Percentiles rank a stretch among this genome's conserved stretches.
These are phyloP conservation scores for Caryocar brasiliense DNA, from an alignment of 441 rosid genomes.

Conservation along the genomic window DNA sequence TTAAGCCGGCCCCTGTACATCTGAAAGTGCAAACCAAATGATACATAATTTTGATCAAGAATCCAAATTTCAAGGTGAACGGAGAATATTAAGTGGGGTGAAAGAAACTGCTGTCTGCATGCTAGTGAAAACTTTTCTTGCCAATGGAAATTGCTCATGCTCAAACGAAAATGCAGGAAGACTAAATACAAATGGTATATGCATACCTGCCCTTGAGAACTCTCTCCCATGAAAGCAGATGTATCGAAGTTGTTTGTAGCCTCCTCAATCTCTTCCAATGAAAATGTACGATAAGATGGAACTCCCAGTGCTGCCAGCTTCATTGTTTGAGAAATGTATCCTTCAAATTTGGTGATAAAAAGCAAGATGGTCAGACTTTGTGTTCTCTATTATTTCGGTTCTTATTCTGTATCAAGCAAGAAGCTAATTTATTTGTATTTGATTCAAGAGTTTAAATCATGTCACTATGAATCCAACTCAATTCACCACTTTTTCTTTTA, in stretches of 20 bases:
- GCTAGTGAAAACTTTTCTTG: no score
- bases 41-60: not conserved
- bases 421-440: no score
- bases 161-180: no score
- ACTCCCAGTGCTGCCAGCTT: conserved; percentile 80
- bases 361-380: conserved; percentile 5
- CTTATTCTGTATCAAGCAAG: no score
- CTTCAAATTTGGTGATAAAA: conserved; percentile 25
- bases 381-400: no score
- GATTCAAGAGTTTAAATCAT: no score
- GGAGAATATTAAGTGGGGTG: no score
- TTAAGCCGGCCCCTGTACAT: conserved; percentile 75
- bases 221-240: conserved; percentile 86
- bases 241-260: conserved; percentile 78
- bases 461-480: no score
- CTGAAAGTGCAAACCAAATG: conserved; percentile 28
- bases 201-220: conserved; percentile 79
- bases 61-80: not conserved
- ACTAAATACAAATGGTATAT: not conserved
- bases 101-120: no score
- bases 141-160: no score
- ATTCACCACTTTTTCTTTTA: no score
- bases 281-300: conserved; percentile 74
- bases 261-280: conserved; percentile 76
- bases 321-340: conserved; percentile 84